Conservation (phyloP, 257 asterid genomes). For the Nicotiana knightiana region DNA sequence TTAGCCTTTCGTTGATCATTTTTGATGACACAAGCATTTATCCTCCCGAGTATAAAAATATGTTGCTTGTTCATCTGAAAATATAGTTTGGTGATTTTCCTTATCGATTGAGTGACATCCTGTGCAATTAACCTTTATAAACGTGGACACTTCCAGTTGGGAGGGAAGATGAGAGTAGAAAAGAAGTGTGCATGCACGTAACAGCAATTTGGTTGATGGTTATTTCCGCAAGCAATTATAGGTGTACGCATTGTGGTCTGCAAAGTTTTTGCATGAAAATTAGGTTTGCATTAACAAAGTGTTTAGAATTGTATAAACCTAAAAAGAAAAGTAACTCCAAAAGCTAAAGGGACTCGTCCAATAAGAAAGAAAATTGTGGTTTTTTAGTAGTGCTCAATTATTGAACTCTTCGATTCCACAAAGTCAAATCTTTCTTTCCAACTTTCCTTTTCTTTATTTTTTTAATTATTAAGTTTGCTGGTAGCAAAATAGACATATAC, state of each 20-base stretch:
- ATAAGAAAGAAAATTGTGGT: neutral
- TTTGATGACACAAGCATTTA: no score
- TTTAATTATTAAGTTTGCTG: neutral
- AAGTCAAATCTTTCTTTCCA: neutral
- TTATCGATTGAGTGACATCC: no score
- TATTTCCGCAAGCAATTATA: neutral
- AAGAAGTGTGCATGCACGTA: neutral
- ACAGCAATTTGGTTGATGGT: neutral
- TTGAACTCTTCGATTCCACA: slow-evolving; percentile 15
- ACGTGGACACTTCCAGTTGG: no score
- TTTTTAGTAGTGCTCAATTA: slow-evolving; percentile 24
- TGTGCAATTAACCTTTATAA: no score
- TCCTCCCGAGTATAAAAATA: no score
- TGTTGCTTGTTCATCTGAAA: no score
- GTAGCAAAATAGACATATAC: neutral
- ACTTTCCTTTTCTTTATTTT: neutral
- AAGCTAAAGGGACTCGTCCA: neutral
- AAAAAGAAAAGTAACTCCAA: slow-evolving; percentile 7
- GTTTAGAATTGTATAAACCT: neutral
- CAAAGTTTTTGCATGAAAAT: slow-evolving; percentile 17
- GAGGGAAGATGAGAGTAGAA: neutral
- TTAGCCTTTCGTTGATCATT: no score
- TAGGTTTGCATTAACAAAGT: slow-evolving; percentile 14
- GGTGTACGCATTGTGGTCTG: slow-evolving; percentile 10
- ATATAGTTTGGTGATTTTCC: no score